Evolutionary conservation across 345 rosid species (phyloP).

Genomic region (Populus alba): DNA sequence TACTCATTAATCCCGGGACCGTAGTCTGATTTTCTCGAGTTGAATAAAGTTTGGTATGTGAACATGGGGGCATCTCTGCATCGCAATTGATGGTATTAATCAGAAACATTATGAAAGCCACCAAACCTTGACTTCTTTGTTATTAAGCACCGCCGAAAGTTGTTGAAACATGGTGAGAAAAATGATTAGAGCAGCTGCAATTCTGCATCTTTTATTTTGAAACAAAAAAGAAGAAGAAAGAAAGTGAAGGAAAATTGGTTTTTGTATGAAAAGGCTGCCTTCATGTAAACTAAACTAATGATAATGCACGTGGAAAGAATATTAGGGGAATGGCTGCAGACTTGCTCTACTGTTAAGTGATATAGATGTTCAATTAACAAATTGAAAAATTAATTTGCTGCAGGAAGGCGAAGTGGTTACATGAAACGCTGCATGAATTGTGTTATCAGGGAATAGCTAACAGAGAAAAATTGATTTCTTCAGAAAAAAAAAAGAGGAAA

Average conservation of each 20-base stretch:
- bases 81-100: background rate
- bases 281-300: background rate
- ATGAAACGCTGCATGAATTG: no score
- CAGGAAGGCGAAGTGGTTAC: no score
- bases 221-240: no score
- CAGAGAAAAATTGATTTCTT: no score
- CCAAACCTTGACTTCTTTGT: slow-evolving; percentile 12
- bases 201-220: background rate
- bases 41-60: background rate
- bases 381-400: background rate
- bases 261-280: background rate
- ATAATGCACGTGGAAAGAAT: slow-evolving; percentile 25
- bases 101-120: slow-evolving; percentile 9
- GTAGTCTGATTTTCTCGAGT: background rate
- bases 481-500: no score
- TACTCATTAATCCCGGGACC: background rate
- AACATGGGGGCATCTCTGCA: slow-evolving; percentile 8
- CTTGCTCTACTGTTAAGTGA: background rate
- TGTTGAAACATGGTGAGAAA: background rate
- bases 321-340: background rate
- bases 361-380: background rate
- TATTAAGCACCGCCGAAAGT: slow-evolving; percentile 36
- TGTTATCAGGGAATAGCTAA: no score
- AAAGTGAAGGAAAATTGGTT: no score
- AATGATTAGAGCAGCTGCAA: slow-evolving; percentile 7